A percentile compares a stretch with the other conserved stretches of the same genome.
Evolutionary conservation across 2,329 filamentous ascomycete genomes (phyloP).

Genomic region (Seiridium unicorne): DNA sequence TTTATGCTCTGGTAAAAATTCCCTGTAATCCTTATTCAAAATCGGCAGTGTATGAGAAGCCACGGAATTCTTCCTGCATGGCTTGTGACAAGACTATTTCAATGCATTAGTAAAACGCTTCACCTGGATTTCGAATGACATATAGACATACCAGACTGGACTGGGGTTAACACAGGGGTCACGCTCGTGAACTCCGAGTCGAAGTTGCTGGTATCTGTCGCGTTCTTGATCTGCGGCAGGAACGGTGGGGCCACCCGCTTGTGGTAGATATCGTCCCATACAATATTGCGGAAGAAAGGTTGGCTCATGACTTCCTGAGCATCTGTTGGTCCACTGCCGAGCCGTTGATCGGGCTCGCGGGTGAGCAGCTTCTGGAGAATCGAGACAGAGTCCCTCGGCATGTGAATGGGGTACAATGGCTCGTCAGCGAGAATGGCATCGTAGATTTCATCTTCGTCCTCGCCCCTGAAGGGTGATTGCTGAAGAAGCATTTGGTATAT

Average conservation of each 20-base stretch:
- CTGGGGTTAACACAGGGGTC: conserved; percentile 92
- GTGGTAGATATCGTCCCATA: conserved; percentile 98
- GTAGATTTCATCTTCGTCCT: conserved; percentile 99
- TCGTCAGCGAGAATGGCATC: conserved; percentile 97
- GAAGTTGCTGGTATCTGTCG: conserved; percentile 99
- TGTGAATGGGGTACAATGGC: conserved; percentile 96
- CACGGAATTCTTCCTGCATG: conserved; percentile 99
- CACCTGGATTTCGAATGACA: neutral
- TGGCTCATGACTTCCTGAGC: conserved; percentile 99
- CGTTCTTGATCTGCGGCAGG: conserved; percentile 81
- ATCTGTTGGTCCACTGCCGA: conserved; percentile 93
- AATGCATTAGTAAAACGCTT: neutral
- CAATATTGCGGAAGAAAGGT: conserved; percentile 95
- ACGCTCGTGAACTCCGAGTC: conserved; percentile 98
- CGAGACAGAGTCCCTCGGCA: conserved; percentile 96
- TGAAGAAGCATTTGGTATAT: conserved; percentile 99
- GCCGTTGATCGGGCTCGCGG: conserved; percentile 86
- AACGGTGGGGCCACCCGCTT: conserved; percentile 91
- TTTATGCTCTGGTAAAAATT: neutral
- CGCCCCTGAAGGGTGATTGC: conserved; percentile 96
- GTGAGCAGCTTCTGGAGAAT: conserved; percentile 97
- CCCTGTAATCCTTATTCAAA: conserved; percentile 57
- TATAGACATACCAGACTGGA: conserved; percentile 83
- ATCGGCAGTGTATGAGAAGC: conserved; percentile 95
- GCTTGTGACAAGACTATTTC: conserved; percentile 86